Base-by-base conservation (phyloP, 2,329 filamentous ascomycete genomes). In the Aureobasidium mangrovei region DNA sequence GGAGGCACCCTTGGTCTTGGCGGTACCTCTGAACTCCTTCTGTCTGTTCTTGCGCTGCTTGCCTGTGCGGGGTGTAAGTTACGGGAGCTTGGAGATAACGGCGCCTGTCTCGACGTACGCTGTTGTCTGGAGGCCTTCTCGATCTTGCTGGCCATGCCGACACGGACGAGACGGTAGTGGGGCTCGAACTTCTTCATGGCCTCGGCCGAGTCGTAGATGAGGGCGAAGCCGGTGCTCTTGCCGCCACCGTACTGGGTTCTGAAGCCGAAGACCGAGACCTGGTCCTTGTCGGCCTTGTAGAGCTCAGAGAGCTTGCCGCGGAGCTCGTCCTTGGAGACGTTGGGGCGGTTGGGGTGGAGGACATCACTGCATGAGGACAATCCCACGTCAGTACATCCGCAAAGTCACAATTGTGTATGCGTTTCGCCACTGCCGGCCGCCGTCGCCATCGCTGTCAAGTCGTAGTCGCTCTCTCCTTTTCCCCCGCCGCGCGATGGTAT, bases 151-250 rank as follows among this genome's bases (percentile, higher is more conserved):
- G 89, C 91, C 68, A 88, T 81, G 72, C 91, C 93, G 73, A 95
- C 88, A 67, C 93, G 85, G 75, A 98, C 83, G 68, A 96, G 84
- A 77, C 93, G 86, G 86, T 96, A 96, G 78, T 86, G 86, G 69
- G 93, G 93, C 85, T 98, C 93, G 77, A 97, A 98, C 80, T 97
- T 97, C 88, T 96, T 96, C 85, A 98, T 85, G 70, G 91, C 89
- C 83, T 98, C 93, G 72, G 84, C 80, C 65, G 88, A 95, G 79
- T 98, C 93, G 84, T 98, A 98, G 80, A 98, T 82, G 70, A 97
- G 89, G 65, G 90, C 93, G 74, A 98, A 98, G 70, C 93, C 93
- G 65, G 91, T 97, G 76, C 88, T 95, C 87, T 98, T 98, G 82
- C 93, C 93, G 74, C 93, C 93, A 91, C 93, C 93, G 75, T 87